Evolutionary conservation across 2,329 filamentous ascomycete species (phyloP), one percentile per base, ranked within the genome.

Genomic region (Monosporascus sp.): DNA sequence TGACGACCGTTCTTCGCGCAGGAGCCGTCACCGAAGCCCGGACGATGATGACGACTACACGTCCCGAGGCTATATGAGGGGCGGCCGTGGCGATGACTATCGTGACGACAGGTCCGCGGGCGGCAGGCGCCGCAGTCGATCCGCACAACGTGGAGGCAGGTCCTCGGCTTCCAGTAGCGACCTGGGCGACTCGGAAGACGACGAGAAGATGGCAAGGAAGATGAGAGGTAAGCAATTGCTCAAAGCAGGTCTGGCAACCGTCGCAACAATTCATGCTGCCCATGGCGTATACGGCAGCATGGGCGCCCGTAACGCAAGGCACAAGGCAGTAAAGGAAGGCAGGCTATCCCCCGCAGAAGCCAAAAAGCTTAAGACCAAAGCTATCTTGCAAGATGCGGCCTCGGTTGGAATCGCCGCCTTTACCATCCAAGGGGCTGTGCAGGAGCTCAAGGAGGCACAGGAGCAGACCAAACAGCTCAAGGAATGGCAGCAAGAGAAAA

Each of bases 151-250:
- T 50, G 70, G 69, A 50, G 68, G 72, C 64, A 70, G 72, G 59
- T 76, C 75, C 49, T 80, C 79, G 48, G 72, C 70, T 46, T 82
- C 78, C 17, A 79, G 76, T 37, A 78, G 78, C 20, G 79, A 83
- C 61, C 65, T 83, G 48, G 80, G 80, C 49, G 79, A 83, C 68
- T 83, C 81, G 57, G 77, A 79, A 18, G 78, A 80, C 22, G 81
- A 84, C 58, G 74, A 77, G 65, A 81, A 74, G 66, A 72, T 71
- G 56, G 74, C 73, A 38, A 78, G 73, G 67, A 82, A 80, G 67
- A 80, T 83, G 74, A 79, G 73, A 80, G 79, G 80, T 81, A 83
- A 84, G 77, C 80, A 82, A 73, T 61, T 82, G 55, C 59, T 84
- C 53, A 82, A 78, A 51, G 77, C 79, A 7, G 80, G 79, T 47